These are phyloP conservation scores for Solanum tacnaense DNA, from an alignment of 257 asterid genomes.

Conservation along the genomic window DNA sequence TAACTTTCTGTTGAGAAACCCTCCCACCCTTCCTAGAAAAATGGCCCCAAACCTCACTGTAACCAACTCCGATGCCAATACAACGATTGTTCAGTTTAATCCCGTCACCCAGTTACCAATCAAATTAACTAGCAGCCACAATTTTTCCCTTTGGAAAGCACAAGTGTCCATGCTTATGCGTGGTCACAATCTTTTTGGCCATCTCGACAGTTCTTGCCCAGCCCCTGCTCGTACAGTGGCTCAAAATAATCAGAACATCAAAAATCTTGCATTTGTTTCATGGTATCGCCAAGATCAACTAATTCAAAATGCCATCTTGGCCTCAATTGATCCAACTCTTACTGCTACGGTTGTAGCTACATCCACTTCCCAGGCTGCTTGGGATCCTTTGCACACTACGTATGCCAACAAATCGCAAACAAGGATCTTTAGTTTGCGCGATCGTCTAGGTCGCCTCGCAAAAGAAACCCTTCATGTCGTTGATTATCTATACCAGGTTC, in stretches of 20 bases:
- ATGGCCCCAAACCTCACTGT: too few species aligned
- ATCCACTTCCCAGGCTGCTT: neutral
- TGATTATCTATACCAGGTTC: neutral
- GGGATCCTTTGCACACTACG: neutral
- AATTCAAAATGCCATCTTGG: neutral
- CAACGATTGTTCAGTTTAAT: neutral
- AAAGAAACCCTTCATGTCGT: neutral
- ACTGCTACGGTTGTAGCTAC: rapidly evolving
- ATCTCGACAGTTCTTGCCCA: neutral
- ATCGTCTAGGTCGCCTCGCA: neutral
- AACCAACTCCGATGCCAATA: too few species aligned
- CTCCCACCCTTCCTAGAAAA: neutral
- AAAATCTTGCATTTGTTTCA: neutral
- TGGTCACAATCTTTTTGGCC: neutral
- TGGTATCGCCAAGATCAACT: neutral
- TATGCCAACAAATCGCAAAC: neutral
- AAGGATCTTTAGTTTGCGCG: neutral
- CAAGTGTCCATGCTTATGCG: neutral
- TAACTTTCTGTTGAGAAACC: too few species aligned
- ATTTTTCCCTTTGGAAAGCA: neutral
- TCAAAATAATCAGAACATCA: too few species aligned
- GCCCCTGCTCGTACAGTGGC: neutral
- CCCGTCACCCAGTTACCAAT: neutral
- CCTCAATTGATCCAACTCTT: too few species aligned
- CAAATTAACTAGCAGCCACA: neutral